These are phyloP conservation scores for Sporothrix curviconia DNA, from an alignment of 2,329 filamentous ascomycete species.

Conservation along the genomic window DNA sequence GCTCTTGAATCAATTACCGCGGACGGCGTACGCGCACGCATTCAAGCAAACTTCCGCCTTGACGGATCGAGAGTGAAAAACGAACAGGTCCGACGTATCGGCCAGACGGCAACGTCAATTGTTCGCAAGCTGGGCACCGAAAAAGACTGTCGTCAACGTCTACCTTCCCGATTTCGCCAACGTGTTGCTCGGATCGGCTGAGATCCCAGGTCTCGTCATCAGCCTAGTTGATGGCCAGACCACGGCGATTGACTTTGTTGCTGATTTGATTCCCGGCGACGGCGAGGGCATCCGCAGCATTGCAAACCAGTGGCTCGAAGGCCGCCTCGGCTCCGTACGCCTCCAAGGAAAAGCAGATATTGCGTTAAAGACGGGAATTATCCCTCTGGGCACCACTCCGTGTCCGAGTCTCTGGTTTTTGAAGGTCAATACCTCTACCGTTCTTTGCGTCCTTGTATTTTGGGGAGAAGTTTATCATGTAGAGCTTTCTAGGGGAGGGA, in stretches of 20 bases:
- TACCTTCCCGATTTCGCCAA: constrained; percentile 79
- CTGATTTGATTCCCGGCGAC: constrained; percentile 69
- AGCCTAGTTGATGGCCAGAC: constrained; percentile 70
- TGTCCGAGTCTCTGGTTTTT: constrained; percentile 71
- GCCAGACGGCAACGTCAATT: constrained; percentile 72
- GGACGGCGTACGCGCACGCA: constrained; percentile 68
- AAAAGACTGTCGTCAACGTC: constrained; percentile 64
- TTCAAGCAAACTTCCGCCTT: constrained; percentile 76
- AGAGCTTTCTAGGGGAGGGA: constrained; percentile 11
- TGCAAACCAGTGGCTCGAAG: constrained; percentile 83
- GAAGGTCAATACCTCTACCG: constrained; percentile 72
- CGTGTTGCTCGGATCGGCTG: constrained; percentile 68
- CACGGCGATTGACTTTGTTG: constrained; percentile 72
- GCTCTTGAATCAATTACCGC: constrained; percentile 80
- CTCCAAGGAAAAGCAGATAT: constrained; percentile 69
- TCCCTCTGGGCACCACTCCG: constrained; percentile 71
- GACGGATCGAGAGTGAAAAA: constrained; percentile 71
- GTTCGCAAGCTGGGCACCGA: constrained; percentile 69
- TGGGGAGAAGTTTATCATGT: constrained; percentile 48
- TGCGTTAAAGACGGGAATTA: constrained; percentile 68
- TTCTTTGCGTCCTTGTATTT: constrained; percentile 55
- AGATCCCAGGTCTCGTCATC: constrained; percentile 67
- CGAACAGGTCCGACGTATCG: constrained; percentile 65
- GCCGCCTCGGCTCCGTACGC: constrained; percentile 63
- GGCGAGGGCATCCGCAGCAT: constrained; percentile 70